Base-by-base conservation (phyloP, 805 yeast genomes). In the Nakazawaea wyomingensis region DNA sequence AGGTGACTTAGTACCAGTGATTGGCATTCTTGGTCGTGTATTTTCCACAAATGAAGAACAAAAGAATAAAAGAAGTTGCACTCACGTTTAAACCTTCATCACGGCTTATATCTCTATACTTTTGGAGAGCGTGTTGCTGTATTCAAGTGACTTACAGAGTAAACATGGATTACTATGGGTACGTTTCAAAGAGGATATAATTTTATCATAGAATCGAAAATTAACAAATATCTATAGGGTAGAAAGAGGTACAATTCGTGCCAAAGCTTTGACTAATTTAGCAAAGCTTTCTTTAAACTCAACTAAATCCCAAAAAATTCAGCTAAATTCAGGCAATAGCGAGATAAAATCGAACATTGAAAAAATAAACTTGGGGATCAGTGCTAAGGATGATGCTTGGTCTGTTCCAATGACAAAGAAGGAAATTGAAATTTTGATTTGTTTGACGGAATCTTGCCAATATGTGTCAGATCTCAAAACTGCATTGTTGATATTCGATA, bases 341-440 rank as follows among this genome's bases (percentile, higher is more conserved):
- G 22, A 31, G 7, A 17, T 28, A 5, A 14, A 20, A 5, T 30
- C 54, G 38, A 54, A 54, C 32, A 56, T 62, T 37, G 46, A 50
- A 16, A 56, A 47, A 19, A 50, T 64, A 30, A 42, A 57, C 31
- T 31, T 50, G 8, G 47, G 41, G 2, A 33, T 44, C 30, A 31
- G 26, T 2, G 26, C 21, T 34, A 31, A 46, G 10, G 37, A 47
- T 13, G 44, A 62, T 27, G 53, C 64, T 4, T 45, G 43, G 5
- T 20, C 61, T 4, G 68, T 71, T 14, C 73, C 76, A 13, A 65
- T 76, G 46, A 60, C 76, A 2, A 60, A 67, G 31, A 74, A 71
- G 45, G 84, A 80, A 47, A 67, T 72, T 54, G 85, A 80, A 51
- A 69, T 75, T 10, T 56, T 80, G 39, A 43, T 72, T 32, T 34